Base-by-base conservation (phyloP, 495 filamentous ascomycete species). In the Hamigera avellanea region DNA sequence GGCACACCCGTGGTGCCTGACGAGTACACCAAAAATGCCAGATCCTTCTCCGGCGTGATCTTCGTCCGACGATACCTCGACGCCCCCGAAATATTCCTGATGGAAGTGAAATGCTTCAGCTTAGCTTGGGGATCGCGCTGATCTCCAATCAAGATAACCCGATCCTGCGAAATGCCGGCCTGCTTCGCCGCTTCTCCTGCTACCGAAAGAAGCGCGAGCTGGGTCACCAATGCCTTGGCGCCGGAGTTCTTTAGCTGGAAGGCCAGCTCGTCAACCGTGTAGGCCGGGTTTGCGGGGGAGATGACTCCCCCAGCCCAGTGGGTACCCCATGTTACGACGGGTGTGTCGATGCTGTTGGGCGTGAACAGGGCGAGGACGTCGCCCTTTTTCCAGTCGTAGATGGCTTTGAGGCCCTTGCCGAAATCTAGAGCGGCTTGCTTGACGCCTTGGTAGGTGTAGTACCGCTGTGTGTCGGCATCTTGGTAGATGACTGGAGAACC, bases 1-100 rank as follows among this genome's bases (percentile, higher is more conserved):
- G 91, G 88, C 36, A 83, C 57, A 10, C 89, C 89, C 0, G 88
- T 95, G 0, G 89, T 95, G n/a, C 89, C 89, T 23, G 78, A 85
- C 21, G 74, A 81, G 57, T 95, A 96, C 41, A 86, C 85, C 43
- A 88, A 64, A 62, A 42, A 91, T 62, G 74, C 47, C 5, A 75
- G 42, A 45, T 74, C 69, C 28, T 63, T 64, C 26, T 54, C 53
- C 0, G 69, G 64, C 4, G 55, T 43, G 45, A 59, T 54, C 64
- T 65, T 65, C 28, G 63, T 57, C 37, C 59, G 62, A 25, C 69
- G 59, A 39, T 51, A 67, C 33, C 64, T 57, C 16, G 56, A 54
- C 3, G 66, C 61, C 0, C 73, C 60, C 0, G 70, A 70, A 2
- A 71, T 67, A 48, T 78, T 79, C 33, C 69, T 57, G 25, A 94